phyloP scores from a whole-genome alignment of 108 stramenopile genomes.

The Pseudonitzschia pungens region DNA sequence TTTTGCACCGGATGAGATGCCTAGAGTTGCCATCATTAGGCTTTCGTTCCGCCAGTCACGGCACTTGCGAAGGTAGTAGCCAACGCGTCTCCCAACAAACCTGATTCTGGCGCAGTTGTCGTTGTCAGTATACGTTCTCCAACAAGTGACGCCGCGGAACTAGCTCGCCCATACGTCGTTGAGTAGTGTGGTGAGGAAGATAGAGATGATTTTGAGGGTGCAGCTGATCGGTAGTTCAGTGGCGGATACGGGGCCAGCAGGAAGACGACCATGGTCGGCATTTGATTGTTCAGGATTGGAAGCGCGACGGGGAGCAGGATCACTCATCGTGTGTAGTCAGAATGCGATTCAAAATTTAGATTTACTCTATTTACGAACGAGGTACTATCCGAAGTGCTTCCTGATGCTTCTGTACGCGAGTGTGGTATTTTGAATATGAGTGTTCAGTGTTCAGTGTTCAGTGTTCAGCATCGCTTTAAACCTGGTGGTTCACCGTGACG shows the following conservation, averaged over 20 bases:
- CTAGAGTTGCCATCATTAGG: background rate
- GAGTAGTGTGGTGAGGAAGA: conserved; percentile 37
- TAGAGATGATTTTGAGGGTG: conserved; percentile 25
- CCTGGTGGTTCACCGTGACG: too few relatives aligned
- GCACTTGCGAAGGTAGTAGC: background rate
- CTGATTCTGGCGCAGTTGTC: background rate
- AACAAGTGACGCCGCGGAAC: background rate
- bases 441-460: too few relatives aligned
- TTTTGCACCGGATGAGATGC: background rate
- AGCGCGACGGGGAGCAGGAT: background rate
- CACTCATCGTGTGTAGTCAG: background rate
- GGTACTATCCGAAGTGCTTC: too few relatives aligned
- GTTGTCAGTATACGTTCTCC: conserved; percentile 4
- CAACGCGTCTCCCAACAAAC: background rate
- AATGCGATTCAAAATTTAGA: too few relatives aligned
- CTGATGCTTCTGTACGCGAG: too few relatives aligned
- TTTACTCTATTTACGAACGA: too few relatives aligned
- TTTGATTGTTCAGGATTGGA: background rate
- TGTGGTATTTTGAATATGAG: too few relatives aligned
- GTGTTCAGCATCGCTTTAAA: too few relatives aligned
- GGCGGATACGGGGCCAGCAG: conserved; percentile 10
- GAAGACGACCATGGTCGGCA: background rate
- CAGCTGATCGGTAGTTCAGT: background rate
- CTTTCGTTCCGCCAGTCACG: background rate
- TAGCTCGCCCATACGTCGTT: conserved; percentile 2